These are phyloP conservation scores for Pyrenochaeta sp. DNA, from an alignment of 2,329 filamentous ascomycete genomes.

Conservation along the genomic window DNA sequence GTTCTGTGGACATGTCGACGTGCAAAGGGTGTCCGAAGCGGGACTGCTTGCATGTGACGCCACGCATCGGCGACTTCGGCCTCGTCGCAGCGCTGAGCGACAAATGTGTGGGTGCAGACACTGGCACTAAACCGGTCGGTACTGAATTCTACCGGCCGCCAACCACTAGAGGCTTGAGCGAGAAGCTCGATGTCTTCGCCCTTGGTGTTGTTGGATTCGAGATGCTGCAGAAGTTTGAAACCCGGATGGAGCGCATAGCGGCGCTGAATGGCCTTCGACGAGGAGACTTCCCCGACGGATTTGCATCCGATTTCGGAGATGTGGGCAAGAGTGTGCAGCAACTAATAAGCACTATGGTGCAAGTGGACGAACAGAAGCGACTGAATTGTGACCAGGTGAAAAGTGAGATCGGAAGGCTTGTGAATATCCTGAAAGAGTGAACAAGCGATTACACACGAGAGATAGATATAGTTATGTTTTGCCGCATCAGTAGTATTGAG, in stretches of 20 bases:
- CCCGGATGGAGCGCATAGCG: slow-evolving; percentile 51
- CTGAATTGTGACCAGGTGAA: slow-evolving; percentile 43
- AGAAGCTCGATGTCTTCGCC: slow-evolving; percentile 68
- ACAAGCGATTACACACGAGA: not conserved
- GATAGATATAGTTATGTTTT: too few species aligned
- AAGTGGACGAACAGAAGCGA: slow-evolving; percentile 37
- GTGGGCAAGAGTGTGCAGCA: slow-evolving; percentile 30
- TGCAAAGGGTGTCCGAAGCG: slow-evolving; percentile 57
- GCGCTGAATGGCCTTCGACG: slow-evolving; percentile 45
- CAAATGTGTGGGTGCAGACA: slow-evolving; percentile 29
- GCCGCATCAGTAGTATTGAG: not conserved
- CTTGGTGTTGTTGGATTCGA: slow-evolving; percentile 71
- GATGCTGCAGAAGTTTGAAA: slow-evolving; percentile 62
- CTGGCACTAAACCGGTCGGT: slow-evolving; percentile 59
- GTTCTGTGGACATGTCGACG: slow-evolving; percentile 56
- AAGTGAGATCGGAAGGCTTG: slow-evolving; percentile 27
- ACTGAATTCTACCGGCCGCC: slow-evolving; percentile 70
- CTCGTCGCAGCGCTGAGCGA: slow-evolving; percentile 65
- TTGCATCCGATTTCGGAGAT: slow-evolving; percentile 32
- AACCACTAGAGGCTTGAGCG: slow-evolving; percentile 44
- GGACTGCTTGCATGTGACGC: slow-evolving; percentile 57
- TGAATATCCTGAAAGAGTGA: slow-evolving; percentile 25
- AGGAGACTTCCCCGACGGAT: slow-evolving; percentile 40
- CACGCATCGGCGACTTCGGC: slow-evolving; percentile 74
- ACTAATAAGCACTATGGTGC: slow-evolving; percentile 45